Conservation (phyloP, 176 grass and related monocot genomes). For the Pontederia crassipes region DNA sequence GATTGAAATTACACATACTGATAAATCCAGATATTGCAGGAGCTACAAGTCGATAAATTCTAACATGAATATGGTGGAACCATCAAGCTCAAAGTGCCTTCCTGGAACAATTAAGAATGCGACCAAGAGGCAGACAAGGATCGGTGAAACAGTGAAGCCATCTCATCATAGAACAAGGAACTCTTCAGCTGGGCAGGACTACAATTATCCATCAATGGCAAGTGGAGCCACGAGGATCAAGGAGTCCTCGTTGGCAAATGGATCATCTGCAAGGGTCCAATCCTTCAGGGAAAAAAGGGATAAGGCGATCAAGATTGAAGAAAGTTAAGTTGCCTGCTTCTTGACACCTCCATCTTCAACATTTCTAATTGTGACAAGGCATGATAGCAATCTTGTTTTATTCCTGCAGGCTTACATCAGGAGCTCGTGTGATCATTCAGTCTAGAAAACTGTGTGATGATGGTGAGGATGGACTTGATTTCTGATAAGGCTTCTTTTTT, state of each 20-base stretch:
- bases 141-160: constrained; percentile 40
- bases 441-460: constrained; percentile 51
- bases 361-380: not conserved
- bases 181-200: constrained; percentile 34
- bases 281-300: constrained; percentile 70
- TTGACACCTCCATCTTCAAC: not conserved
- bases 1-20: too few species aligned
- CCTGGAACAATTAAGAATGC: constrained; percentile 68
- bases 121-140: constrained; percentile 54
- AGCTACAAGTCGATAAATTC: constrained; percentile 28
- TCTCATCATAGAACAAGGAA: constrained; percentile 29
- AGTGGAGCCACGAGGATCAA: constrained; percentile 58
- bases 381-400: not conserved
- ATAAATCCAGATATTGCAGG: constrained; percentile 27
- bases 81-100: constrained; percentile 51
- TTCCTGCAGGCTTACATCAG: constrained; percentile 78
- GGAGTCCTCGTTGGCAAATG: constrained; percentile 36
- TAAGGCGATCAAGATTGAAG: constrained; percentile 78
- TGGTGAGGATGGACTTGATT: constrained; percentile 35
- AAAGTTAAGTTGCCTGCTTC: constrained; percentile 58
- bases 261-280: constrained; percentile 50
- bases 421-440: constrained; percentile 79
- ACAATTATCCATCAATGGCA: constrained; percentile 45
- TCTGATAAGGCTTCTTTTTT: too few species aligned
- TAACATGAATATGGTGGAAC: constrained; percentile 26